Evolutionary conservation across 352 stramenopile species (phyloP).

Genomic region (Ophiocytium majus): DNA sequence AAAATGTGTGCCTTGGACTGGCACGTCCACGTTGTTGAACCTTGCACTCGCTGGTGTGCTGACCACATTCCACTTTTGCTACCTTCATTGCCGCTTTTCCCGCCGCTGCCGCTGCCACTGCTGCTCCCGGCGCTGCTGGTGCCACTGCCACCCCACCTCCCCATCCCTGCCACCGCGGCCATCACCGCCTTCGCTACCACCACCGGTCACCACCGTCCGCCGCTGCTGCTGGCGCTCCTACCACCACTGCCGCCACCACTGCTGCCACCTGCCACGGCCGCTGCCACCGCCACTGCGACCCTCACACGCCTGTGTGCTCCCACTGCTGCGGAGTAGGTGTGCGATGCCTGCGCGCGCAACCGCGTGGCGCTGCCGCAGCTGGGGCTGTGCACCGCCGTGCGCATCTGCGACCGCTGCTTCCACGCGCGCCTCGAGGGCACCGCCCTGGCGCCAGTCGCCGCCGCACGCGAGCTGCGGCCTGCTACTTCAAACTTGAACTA

Average conservation of each 20-base stretch:
- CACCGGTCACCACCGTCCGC: background rate
- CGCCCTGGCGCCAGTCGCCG: too few relatives aligned
- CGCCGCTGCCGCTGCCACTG: too few relatives aligned
- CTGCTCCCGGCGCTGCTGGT: too few relatives aligned
- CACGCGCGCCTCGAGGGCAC: conserved; percentile 15
- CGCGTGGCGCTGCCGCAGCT: conserved; percentile 37
- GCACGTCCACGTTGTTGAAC: too few relatives aligned
- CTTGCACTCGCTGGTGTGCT: too few relatives aligned
- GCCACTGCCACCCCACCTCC: too few relatives aligned
- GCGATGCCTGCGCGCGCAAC: conserved; percentile 48
- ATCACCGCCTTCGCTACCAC: background rate
- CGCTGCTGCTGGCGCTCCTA: background rate
- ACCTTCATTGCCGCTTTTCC: too few relatives aligned
- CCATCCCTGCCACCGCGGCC: too few relatives aligned
- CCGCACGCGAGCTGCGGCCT: too few relatives aligned
- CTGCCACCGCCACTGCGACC: background rate
- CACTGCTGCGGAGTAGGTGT: background rate
- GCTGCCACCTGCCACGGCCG: background rate
- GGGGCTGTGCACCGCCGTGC: conserved; percentile 25
- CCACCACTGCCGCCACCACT: background rate
- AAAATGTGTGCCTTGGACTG: too few relatives aligned
- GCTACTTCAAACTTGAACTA: too few relatives aligned
- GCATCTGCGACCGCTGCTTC: conserved; percentile 51
- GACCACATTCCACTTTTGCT: too few relatives aligned
- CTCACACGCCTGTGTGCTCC: background rate